Conservation (phyloP, 495 filamentous ascomycete genomes). For the Eremomyces bilateralis region DNA sequence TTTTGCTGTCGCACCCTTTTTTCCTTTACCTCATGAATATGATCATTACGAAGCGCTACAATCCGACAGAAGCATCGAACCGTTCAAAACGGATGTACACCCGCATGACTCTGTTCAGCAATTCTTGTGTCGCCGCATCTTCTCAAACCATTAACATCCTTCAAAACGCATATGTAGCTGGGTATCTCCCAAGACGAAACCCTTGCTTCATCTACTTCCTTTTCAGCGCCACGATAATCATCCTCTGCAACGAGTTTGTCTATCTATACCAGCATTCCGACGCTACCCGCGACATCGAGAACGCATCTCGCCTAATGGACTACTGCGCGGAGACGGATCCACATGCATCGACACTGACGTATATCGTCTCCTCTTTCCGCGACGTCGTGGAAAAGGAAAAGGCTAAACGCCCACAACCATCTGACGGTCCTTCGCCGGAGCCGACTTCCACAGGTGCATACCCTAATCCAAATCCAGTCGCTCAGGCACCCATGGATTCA, state of each 20-base stretch:
- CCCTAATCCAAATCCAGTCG: constrained; percentile 19
- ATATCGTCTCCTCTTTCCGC: constrained; percentile 40
- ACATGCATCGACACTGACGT: constrained; percentile 39
- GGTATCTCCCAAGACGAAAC: constrained; percentile 42
- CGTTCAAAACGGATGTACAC: constrained; percentile 20
- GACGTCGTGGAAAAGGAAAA: constrained; percentile 27
- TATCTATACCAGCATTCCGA: constrained; percentile 32
- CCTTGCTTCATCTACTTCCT: constrained; percentile 54
- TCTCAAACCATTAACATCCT: constrained; percentile 42
- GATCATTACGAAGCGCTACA: constrained; percentile 24
- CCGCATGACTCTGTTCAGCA: constrained; percentile 40
- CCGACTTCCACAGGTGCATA: constrained; percentile 19
- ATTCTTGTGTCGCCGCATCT: constrained; percentile 48
- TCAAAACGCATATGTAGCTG: constrained; percentile 31
- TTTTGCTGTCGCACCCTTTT: constrained; percentile 50
- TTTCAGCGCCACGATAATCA: constrained; percentile 46
- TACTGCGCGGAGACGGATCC: constrained; percentile 41
- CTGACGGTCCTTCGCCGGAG: constrained; percentile 11
- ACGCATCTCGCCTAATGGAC: constrained; percentile 35
- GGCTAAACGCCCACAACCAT: constrained; percentile 2
- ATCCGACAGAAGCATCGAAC: no score
- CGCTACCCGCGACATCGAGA: constrained; percentile 31
- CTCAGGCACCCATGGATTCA: neutral
- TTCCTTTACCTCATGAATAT: constrained; percentile 34
- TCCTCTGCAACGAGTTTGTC: constrained; percentile 49